Evolutionary conservation across 768 basidiomycete genomes (phyloP).

Genomic region (Lactarius pseudohatsudake): DNA sequence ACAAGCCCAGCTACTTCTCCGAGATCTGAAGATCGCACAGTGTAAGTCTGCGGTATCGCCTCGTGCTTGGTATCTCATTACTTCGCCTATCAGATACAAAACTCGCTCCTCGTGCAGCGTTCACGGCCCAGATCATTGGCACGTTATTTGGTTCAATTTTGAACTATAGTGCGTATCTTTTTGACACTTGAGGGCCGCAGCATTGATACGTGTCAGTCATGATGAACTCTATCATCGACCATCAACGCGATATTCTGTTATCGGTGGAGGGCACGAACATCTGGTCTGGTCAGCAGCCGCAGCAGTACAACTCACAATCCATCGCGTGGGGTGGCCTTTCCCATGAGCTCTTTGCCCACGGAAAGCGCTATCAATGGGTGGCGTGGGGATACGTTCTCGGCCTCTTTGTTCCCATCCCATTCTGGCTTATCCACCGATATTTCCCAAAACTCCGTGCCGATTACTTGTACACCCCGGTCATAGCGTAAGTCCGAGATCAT

Average conservation of each 20-base stretch:
- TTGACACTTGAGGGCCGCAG: not conserved
- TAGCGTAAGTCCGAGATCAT: conserved; percentile 36
- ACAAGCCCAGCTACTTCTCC: conserved; percentile 45
- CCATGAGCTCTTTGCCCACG: conserved; percentile 27
- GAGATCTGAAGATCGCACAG: conserved; percentile 50
- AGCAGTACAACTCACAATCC: conserved; percentile 52
- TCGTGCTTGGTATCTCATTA: not conserved
- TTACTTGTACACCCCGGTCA: conserved; percentile 49
- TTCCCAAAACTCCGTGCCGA: conserved; percentile 48
- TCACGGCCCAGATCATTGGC: conserved; percentile 50
- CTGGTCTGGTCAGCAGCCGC: conserved; percentile 49
- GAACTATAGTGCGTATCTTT: conserved; percentile 34
- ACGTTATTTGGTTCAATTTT: conserved; percentile 46
- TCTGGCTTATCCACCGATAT: conserved; percentile 48
- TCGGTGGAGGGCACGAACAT: conserved; percentile 57
- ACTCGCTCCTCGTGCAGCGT: conserved; percentile 49
- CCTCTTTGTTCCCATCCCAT: conserved; percentile 51
- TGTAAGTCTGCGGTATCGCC: conserved; percentile 32
- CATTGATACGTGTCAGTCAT: conserved; percentile 38
- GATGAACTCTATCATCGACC: conserved; percentile 58
- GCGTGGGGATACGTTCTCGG: conserved; percentile 50
- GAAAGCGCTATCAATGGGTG: conserved; percentile 46
- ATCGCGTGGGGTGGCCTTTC: conserved; percentile 49
- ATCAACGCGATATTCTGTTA: conserved; percentile 50
- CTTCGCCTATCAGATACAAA: conserved; percentile 38